phyloP scores from a whole-genome alignment of 2,329 filamentous ascomycete genomes.

The Phaeoacremonium minimum region DNA sequence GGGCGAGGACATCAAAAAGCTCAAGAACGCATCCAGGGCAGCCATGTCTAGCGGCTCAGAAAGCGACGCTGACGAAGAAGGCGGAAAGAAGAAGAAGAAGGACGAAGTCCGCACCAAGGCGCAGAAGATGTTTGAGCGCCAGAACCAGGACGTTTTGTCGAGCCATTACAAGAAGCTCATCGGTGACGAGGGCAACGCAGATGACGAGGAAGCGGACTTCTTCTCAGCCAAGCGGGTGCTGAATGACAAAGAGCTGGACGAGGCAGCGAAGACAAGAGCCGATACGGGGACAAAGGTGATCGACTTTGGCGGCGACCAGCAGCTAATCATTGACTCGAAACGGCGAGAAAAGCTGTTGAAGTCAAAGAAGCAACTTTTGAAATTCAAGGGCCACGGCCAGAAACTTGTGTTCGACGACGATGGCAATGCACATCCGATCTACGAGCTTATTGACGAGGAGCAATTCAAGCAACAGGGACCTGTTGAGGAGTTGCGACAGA shows the following conservation, averaged over 20 bases:
- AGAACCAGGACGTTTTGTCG: constrained; percentile 94
- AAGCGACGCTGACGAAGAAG: constrained; percentile 43
- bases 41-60: constrained; percentile 61
- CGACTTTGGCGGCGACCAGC: constrained; percentile 62
- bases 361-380: constrained; percentile 90
- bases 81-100: constrained; percentile 55
- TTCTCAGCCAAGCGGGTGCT: constrained; percentile 86
- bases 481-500: constrained; percentile 69
- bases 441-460: constrained; percentile 83
- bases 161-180: constrained; percentile 89
- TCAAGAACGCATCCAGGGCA: constrained; percentile 80
- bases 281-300: constrained; percentile 53
- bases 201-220: constrained; percentile 73
- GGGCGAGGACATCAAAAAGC: constrained; percentile 78
- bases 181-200: constrained; percentile 34
- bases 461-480: constrained; percentile 72
- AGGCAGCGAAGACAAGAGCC: constrained; percentile 40
- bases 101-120: constrained; percentile 84
- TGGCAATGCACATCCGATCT: constrained; percentile 76
- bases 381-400: constrained; percentile 80
- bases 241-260: constrained; percentile 60
- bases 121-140: constrained; percentile 95
- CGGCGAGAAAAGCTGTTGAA: constrained; percentile 91
- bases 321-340: constrained; percentile 87
- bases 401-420: constrained; percentile 93